These are phyloP conservation scores for Chloroidium sp. DNA, from an alignment of 163 green algal species.

Conservation along the genomic window DNA sequence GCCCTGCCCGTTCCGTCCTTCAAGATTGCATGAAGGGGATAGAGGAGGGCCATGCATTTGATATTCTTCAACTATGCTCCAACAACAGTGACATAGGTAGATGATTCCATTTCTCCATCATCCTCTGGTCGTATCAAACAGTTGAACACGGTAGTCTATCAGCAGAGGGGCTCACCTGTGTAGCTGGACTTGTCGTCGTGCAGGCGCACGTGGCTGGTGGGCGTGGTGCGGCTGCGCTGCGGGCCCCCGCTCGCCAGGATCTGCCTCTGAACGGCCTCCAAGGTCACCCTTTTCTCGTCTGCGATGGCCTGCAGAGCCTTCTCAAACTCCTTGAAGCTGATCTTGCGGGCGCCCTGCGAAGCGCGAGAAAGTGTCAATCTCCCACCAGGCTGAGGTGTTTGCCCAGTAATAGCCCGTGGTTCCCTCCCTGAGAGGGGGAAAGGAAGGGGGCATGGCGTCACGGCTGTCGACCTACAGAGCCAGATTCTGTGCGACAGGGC, in stretches of 20 bases:
- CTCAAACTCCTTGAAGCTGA: slow-evolving; percentile 21
- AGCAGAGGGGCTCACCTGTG: slow-evolving; percentile 14
- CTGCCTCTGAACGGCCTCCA: slow-evolving; percentile 5
- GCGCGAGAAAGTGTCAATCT: neutral
- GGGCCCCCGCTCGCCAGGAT: slow-evolving; percentile 14
- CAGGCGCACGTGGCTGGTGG: slow-evolving; percentile 28
- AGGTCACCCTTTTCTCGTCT: slow-evolving; percentile 5
- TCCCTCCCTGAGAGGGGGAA: too few species aligned
- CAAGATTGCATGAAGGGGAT: too few species aligned
- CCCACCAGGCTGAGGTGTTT: too few species aligned
- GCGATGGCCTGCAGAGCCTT: slow-evolving; percentile 17
- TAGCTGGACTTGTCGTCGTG: slow-evolving; percentile 51
- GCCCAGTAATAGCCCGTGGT: too few species aligned
- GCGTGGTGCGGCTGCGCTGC: slow-evolving; percentile 7
- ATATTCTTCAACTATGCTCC: too few species aligned
- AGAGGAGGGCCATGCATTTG: too few species aligned
- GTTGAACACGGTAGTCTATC: neutral
- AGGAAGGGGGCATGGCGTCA: too few species aligned
- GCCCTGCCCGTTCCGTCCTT: too few species aligned
- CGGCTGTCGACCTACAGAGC: too few species aligned
- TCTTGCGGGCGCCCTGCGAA: slow-evolving; percentile 19
- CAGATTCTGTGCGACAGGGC: too few species aligned
- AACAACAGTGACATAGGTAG: too few species aligned
- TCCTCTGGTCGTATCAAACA: neutral
- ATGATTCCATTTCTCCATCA: too few species aligned